These are phyloP conservation scores for Eutrema japonicum DNA, from an alignment of 345 rosid species.

Conservation along the genomic window DNA sequence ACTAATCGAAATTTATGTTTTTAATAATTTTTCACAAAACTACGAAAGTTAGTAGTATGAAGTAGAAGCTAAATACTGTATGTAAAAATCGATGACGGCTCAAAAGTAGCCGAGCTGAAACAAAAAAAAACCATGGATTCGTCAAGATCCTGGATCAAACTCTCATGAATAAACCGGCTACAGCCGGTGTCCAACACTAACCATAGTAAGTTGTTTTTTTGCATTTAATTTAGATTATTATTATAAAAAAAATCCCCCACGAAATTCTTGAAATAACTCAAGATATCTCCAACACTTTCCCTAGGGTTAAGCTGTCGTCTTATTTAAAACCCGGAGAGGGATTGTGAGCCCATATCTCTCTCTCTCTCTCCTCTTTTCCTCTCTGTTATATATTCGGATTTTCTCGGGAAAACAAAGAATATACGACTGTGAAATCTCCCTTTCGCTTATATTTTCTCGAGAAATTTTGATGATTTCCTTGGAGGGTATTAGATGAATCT, in stretches of 20 bases:
- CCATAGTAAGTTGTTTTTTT: constrained; percentile 10
- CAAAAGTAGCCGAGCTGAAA: constrained; percentile 26
- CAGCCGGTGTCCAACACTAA: background rate
- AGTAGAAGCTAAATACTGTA: background rate
- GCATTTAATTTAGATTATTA: background rate
- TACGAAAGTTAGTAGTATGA: no score
- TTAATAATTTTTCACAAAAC: background rate
- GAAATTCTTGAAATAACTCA: constrained; percentile 26
- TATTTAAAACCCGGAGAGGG: constrained; percentile 43
- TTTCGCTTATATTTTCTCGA: background rate
- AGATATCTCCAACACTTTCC: constrained; percentile 32
- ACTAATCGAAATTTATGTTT: background rate
- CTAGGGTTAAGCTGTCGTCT: constrained; percentile 43
- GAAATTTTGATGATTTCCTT: constrained; percentile 13
- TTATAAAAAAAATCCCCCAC: background rate
- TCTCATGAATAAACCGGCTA: constrained; percentile 20
- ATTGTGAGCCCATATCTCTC: constrained; percentile 38
- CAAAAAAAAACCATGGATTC: background rate
- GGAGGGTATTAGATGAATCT: constrained; percentile 10
- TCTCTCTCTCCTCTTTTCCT: constrained; percentile 15
- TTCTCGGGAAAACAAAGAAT: background rate
- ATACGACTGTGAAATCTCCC: constrained; percentile 1
- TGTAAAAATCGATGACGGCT: constrained; percentile 25
- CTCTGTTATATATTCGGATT: constrained; percentile 10
- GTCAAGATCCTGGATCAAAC: constrained; percentile 1